These are phyloP conservation scores for Schizopora paradoxa DNA, from an alignment of 1,284 basidiomycete genomes.

Conservation along the genomic window DNA sequence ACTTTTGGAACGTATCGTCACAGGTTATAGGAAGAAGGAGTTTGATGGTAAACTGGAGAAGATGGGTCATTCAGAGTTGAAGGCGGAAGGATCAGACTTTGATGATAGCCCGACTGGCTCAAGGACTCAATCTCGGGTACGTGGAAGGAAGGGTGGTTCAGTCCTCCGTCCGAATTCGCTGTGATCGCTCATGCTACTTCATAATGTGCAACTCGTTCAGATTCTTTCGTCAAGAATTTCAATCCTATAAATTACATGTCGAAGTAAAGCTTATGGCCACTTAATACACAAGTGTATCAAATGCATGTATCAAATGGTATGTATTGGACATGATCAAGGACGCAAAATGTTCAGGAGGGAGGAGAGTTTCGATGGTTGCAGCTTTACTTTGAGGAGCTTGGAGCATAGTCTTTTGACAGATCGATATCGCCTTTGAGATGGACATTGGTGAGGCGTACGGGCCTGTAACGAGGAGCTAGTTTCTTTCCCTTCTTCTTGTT, in stretches of 20 bases:
- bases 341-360: not conserved
- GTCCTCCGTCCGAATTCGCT: too few relatives aligned
- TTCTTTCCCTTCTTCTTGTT: conserved; percentile 82
- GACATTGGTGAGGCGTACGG: conserved; percentile 80
- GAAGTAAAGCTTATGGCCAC: too few relatives aligned
- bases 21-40: conserved; percentile 73
- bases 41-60: conserved; percentile 89
- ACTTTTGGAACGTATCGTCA: conserved; percentile 84
- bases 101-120: conserved; percentile 22
- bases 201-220: too few relatives aligned
- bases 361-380: too few relatives aligned
- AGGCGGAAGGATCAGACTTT: conserved; percentile 42
- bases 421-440: conserved; percentile 84
- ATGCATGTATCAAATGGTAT: too few relatives aligned
- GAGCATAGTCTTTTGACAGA: conserved; percentile 39
- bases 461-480: conserved; percentile 66
- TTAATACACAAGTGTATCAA: too few relatives aligned
- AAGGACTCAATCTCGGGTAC: conserved; percentile 6
- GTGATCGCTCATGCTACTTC: too few relatives aligned
- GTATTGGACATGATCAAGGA: conserved; percentile 1
- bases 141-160: conserved; percentile 2
- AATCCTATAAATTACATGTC: too few relatives aligned
- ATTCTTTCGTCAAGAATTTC: too few relatives aligned
- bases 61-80: conserved; percentile 74
- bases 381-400: not conserved